A percentile compares a stretch with the other conserved stretches of the same genome.
These are phyloP conservation scores for Saccharomyces hybrid DNA, from an alignment of 1,139 yeast genomes.

Conservation along the genomic window DNA sequence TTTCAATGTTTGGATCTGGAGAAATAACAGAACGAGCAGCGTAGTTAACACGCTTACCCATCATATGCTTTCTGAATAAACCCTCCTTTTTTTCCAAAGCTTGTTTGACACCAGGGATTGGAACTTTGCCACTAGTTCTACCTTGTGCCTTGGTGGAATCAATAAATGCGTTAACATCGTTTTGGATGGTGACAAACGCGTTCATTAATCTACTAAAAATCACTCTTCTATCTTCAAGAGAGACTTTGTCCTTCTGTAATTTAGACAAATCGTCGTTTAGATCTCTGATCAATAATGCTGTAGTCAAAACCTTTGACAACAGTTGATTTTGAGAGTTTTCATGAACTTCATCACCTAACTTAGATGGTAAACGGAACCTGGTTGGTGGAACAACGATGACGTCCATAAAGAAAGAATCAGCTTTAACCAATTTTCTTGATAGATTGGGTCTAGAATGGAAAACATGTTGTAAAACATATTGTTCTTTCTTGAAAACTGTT, in stretches of 20 bases:
- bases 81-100: slow-evolving; percentile 98
- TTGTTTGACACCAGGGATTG: slow-evolving; percentile 94
- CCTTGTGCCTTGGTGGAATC: slow-evolving; percentile 87
- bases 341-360: slow-evolving; percentile 91
- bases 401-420: slow-evolving; percentile 89
- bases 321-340: slow-evolving; percentile 91
- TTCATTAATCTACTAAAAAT: slow-evolving; percentile 88
- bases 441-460: slow-evolving; percentile 73
- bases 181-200: slow-evolving; percentile 87
- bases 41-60: slow-evolving; percentile 98
- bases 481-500: slow-evolving; percentile 68
- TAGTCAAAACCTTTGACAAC: slow-evolving; percentile 67
- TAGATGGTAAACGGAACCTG: slow-evolving; percentile 92
- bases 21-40: slow-evolving; percentile 99
- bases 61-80: slow-evolving; percentile 95
- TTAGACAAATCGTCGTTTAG: slow-evolving; percentile 69
- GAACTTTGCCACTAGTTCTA: slow-evolving; percentile 52
- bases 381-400: slow-evolving; percentile 92
- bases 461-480: slow-evolving; percentile 47
- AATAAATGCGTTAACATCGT: slow-evolving; percentile 87
- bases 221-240: slow-evolving; percentile 62
- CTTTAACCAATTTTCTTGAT: slow-evolving; percentile 42
- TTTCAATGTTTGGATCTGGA: slow-evolving; percentile 96
- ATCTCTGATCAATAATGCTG: slow-evolving; percentile 77
- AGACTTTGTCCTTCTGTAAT: slow-evolving; percentile 53